Evolutionary conservation across 805 yeast genomes (phyloP).

Genomic region (Yamadazyma laniorum): DNA sequence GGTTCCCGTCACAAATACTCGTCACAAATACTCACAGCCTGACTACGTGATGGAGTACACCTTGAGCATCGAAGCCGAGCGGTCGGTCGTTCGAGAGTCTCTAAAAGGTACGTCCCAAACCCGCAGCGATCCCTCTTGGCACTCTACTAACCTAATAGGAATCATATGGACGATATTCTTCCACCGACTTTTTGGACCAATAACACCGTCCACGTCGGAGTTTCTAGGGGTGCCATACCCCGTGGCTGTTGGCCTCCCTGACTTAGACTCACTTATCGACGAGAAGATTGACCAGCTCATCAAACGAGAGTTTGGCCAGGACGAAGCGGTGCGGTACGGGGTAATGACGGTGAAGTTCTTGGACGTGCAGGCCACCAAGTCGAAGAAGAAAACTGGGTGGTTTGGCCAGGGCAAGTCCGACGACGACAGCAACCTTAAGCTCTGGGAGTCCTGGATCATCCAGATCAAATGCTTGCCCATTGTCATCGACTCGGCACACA

Average conservation of each 20-base stretch:
- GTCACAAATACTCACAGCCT: too few relatives aligned
- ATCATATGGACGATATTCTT: conserved; percentile 67
- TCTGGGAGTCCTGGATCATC: conserved; percentile 75
- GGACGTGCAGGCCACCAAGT: conserved; percentile 33
- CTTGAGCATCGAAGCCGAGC: conserved; percentile 48
- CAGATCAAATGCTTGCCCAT: conserved; percentile 46
- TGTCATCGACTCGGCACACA: not conserved
- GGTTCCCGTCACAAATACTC: too few relatives aligned
- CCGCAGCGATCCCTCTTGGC: too few relatives aligned
- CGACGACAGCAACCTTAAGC: conserved; percentile 36
- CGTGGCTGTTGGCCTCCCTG: conserved; percentile 43
- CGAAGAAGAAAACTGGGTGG: conserved; percentile 52
- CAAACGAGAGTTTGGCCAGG: conserved; percentile 22
- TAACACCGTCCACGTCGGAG: conserved; percentile 54
- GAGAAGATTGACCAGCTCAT: conserved; percentile 32
- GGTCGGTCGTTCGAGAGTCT: conserved; percentile 54
- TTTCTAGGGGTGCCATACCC: conserved; percentile 62
- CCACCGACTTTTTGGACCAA: conserved; percentile 64
- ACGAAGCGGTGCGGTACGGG: conserved; percentile 16
- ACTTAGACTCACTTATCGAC: conserved; percentile 46
- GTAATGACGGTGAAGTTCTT: conserved; percentile 38
- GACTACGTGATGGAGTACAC: conserved; percentile 44
- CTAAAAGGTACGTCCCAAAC: conserved; percentile 45
- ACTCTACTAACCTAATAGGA: conserved; percentile 44
- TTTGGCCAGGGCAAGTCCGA: conserved; percentile 39